Base-by-base conservation (phyloP, 148 eudicot genomes). In the Chenopodium album region DNA sequence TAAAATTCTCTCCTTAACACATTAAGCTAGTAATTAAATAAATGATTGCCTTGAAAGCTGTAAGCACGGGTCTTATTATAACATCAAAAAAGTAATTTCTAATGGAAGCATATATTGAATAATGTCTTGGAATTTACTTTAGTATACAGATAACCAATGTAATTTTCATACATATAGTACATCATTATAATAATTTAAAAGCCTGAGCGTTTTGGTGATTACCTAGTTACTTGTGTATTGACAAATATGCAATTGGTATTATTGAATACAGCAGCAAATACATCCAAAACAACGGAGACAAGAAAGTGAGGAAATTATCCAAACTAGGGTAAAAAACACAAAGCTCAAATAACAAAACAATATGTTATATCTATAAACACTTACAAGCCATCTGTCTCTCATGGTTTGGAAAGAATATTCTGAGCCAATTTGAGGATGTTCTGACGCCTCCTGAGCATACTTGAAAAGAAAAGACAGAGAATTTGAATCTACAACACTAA, bases 401-500 rank as follows among this genome's bases (percentile, higher is more conserved):
- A 90, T 82, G 13, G 87, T 80, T 78, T 85, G 82, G 26, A 86
- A 88, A 47, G 92, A 89, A 78, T 86, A 81, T 34, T 86, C 90
- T 7, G 90, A 80, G 84, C 78, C 87, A 71, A 85, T 82, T 50
- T 85, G 83, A 87, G 94, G 87, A 75, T 88, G 86, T 71, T 86
- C 89, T 19, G 90, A 92, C 76, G 87, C 94, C 82, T 90, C 92
- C 76, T 87, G 95, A 70, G 97, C 92, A 84, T 96, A 88, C 73
- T 96, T 92, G 88, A 96, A 96, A 84, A 94, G 91, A 87, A 90
- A 94, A 78, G 82, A 84, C 52, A 96, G 82, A 73, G 94, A 87
- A 81, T 96, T 96, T 81, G 99, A 91, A 85, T 96, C 99, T 64
- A 94, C 91, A 37, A 94, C 98, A 76, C 90, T 80, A 62, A 96